Base-by-base conservation (phyloP, 305 asterid species). In the Solanum chacoense region DNA sequence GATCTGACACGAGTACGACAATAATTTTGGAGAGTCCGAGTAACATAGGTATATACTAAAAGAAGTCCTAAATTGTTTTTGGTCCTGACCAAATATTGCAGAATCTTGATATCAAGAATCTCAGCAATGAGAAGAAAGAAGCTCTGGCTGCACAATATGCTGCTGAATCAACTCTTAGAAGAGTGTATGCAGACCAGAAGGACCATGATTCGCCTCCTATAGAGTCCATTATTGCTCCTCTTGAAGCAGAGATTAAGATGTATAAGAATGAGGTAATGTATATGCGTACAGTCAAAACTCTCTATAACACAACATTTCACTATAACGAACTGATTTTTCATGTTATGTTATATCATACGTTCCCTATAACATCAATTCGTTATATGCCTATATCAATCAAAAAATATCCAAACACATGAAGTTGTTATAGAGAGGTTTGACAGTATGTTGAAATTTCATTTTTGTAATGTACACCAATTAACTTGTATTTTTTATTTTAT, bases 121-220 rank as follows among this genome's bases (percentile, higher is more conserved):
- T 95, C 84, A 74, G 35, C 16, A 88, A 93, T 81, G 99, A 94
- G 84, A 96, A 95, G 92, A 95, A 89, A 92, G 98, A 92, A 90
- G 97, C 98, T 42, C 40, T 95, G 90, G 89, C 96, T 89, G 99
- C 98, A 88, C 99, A 96, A 90, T 95, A 93, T 93, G 99, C 99
- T 63, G 98, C 98, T 84, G 99, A 97, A 93, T 92, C 97, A n/a
- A 93, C 98, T 79, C 98, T 97, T 63, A 88, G 99, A 90, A 92
- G 99, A 89, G 99, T 96, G 29, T 94, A 96, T 22, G 95, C 95
- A 73, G 89, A 92, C 87, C 96, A 95, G 73, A 95, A 96, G 88
- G 98, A 97, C 69, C 94, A 94, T 28, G 95, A 95, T 34, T 93
- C 91, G 74, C 79, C 94, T 89, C 96, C 98, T 34, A 91, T 95